Conservation (phyloP, 2,329 filamentous ascomycete species). For the Arthrobotrys pseudoclavata region DNA sequence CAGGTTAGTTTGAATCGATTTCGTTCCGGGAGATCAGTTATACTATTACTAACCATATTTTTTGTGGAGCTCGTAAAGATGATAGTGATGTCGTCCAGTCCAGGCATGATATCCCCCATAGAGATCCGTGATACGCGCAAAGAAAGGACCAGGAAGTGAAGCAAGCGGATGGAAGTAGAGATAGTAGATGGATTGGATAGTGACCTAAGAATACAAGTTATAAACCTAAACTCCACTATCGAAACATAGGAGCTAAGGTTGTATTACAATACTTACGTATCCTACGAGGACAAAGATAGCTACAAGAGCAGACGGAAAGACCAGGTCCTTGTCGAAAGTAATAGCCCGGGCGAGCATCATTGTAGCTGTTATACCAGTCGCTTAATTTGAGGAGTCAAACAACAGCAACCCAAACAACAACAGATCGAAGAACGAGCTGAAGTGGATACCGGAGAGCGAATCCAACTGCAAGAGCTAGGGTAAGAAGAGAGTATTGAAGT, state of each 20-base stretch:
- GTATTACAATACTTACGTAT: conserved; percentile 7
- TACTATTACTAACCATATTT: conserved; percentile 74
- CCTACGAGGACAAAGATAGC: background rate
- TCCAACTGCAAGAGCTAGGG: background rate
- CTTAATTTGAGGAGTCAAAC: background rate
- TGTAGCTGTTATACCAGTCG: background rate
- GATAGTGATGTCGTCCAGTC: conserved; percentile 80
- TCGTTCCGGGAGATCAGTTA: background rate
- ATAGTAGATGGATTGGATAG: conserved; percentile 68
- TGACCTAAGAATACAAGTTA: background rate
- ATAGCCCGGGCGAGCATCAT: conserved; percentile 35
- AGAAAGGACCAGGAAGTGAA: conserved; percentile 75
- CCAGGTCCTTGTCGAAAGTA: conserved; percentile 13
- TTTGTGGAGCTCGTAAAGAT: conserved; percentile 78
- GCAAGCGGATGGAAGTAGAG: conserved; percentile 76
- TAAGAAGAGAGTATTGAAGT: background rate
- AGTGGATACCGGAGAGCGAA: conserved; percentile 3
- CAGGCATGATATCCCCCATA: conserved; percentile 78
- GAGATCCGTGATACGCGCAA: conserved; percentile 74
- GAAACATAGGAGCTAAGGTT: background rate
- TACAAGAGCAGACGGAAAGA: conserved; percentile 7
- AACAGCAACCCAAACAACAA: conserved; percentile 5
- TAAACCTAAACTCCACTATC: background rate
- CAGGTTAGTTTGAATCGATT: background rate
- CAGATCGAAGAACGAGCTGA: conserved; percentile 6